Conservation (phyloP, 129 eudicot genomes). For the Flaveria brownii region DNA sequence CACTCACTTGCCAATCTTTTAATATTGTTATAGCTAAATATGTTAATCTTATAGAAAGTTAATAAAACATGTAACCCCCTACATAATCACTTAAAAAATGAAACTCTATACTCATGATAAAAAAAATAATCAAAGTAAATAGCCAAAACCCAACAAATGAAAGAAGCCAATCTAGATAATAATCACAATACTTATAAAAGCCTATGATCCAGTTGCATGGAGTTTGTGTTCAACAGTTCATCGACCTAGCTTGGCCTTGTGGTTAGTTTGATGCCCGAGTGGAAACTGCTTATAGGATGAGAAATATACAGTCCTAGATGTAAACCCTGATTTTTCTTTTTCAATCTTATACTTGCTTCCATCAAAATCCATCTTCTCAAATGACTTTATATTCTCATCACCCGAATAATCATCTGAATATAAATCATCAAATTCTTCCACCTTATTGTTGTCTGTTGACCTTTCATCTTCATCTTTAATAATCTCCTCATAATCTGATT, state of each 20-base stretch:
- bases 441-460: slow-evolving; percentile 25
- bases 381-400: slow-evolving; percentile 22
- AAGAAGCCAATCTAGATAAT: slow-evolving; percentile 8
- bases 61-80: not conserved
- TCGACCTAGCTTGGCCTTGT: not conserved
- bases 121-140: slow-evolving; percentile 11
- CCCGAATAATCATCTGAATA: slow-evolving; percentile 36
- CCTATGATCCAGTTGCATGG: slow-evolving; percentile 17
- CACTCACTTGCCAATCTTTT: not conserved
- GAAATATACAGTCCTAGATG: slow-evolving; percentile 18
- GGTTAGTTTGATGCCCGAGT: slow-evolving; percentile 31
- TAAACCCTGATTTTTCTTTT: slow-evolving; percentile 8
- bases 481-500: slow-evolving; percentile 36
- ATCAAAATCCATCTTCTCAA: slow-evolving; percentile 38
- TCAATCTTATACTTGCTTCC: slow-evolving; percentile 37
- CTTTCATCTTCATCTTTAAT: slow-evolving; percentile 13
- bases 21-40: not conserved
- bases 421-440: slow-evolving; percentile 26
- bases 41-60: slow-evolving; percentile 6
- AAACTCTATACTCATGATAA: not conserved
- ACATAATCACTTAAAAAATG: not conserved
- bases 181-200: slow-evolving; percentile 25
- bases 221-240: slow-evolving; percentile 23
- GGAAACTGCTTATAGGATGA: slow-evolving; percentile 34
- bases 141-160: slow-evolving; percentile 5